phyloP scores from a whole-genome alignment of 2,329 filamentous ascomycete species.

The Talaromyces rugulosus region DNA sequence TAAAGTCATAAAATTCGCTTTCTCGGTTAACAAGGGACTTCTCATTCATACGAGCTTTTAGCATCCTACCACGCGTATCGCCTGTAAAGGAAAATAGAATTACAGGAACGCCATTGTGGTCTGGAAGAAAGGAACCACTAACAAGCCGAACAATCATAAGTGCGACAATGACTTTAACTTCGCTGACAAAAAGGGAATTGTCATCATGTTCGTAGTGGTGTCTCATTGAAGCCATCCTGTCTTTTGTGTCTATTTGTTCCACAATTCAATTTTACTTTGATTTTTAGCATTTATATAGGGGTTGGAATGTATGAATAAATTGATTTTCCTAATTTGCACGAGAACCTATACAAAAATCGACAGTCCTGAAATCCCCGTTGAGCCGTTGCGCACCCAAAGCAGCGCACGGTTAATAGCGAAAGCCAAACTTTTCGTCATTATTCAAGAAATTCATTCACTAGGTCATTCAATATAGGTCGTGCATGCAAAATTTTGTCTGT shows the following conservation, averaged over 20 bases:
- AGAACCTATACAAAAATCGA: no score
- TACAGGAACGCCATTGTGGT: conserved; percentile 5
- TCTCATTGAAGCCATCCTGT: background rate
- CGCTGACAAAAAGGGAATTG: background rate
- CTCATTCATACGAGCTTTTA: background rate
- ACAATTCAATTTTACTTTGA: background rate
- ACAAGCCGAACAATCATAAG: conserved; percentile 4
- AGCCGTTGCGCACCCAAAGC: no score
- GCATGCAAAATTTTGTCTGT: conserved; percentile 57
- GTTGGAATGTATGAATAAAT: background rate
- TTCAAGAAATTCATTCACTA: conserved; percentile 61
- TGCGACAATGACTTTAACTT: background rate
- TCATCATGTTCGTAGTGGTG: background rate
- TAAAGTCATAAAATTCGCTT: background rate
- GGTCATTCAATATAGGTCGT: conserved; percentile 67
- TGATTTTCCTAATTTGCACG: background rate
- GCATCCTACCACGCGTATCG: background rate
- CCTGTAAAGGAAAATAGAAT: background rate
- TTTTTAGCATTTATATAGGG: background rate
- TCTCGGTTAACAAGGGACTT: background rate
- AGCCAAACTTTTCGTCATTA: background rate
- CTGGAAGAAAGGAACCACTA: conserved; percentile 1
- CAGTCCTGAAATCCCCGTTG: no score
- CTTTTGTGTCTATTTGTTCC: background rate
- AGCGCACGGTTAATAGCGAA: background rate